Percentiles rank a stretch among this genome's conserved stretches.
Conservation (phyloP, 139 green algal species). For the Deuterostichococcus epilithicus region DNA sequence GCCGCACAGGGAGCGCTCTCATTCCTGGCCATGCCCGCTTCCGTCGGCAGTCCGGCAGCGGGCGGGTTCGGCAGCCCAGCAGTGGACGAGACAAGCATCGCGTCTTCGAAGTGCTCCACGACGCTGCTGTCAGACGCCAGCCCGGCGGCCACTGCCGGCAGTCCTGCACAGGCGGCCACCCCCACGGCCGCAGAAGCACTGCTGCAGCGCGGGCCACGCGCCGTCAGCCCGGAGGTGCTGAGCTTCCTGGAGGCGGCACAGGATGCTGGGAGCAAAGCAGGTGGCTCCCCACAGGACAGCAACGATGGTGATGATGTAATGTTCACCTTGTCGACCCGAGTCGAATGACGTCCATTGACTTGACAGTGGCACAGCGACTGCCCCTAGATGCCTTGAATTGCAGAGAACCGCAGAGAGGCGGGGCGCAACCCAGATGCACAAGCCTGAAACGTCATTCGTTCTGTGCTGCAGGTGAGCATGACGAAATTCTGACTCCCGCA, state of each 20-base stretch:
- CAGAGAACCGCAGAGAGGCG: neutral
- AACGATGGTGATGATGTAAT: neutral
- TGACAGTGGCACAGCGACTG: neutral
- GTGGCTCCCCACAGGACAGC: neutral
- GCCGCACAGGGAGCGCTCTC: too few relatives aligned
- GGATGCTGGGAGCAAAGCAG: neutral
- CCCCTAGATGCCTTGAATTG: neutral
- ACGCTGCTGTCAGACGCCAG: neutral
- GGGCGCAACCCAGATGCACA: neutral
- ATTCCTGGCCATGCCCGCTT: too few relatives aligned
- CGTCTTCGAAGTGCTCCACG: neutral
- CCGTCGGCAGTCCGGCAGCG: too few relatives aligned
- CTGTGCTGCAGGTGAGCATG: neutral
- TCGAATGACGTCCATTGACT: neutral
- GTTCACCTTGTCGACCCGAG: neutral
- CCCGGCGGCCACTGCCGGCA: neutral
- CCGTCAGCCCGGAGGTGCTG: conserved; percentile 13
- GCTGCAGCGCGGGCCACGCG: neutral
- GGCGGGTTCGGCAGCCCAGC: neutral
- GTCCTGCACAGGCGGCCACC: neutral
- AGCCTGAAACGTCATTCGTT: too few relatives aligned
- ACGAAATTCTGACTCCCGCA: neutral
- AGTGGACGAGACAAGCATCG: neutral
- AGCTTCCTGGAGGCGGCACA: neutral
- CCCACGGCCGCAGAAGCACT: neutral